Conservation (phyloP, 1,139 yeast genomes). For the Yamadazyma spencermartinsiae region DNA sequence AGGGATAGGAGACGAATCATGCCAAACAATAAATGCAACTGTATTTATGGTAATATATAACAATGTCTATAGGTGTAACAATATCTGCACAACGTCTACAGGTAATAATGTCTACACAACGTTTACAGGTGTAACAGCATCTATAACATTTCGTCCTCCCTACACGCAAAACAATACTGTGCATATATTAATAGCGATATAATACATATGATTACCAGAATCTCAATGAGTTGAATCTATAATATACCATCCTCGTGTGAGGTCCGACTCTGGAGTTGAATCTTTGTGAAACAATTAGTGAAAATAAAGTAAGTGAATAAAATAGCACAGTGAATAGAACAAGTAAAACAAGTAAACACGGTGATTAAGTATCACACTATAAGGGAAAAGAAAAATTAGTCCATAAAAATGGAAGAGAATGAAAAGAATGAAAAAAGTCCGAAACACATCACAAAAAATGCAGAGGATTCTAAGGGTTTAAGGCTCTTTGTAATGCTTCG, state of each 20-base stretch:
- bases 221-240: slow-evolving; percentile 2
- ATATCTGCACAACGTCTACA: too few relatives aligned
- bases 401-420: not conserved
- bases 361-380: not conserved
- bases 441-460: not conserved
- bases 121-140: too few relatives aligned
- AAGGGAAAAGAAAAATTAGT: not conserved
- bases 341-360: not conserved
- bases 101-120: too few relatives aligned
- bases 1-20: too few relatives aligned
- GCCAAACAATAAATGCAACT: too few relatives aligned
- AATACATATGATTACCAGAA: slow-evolving; percentile 3
- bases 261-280: slow-evolving; percentile 2
- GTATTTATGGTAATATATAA: too few relatives aligned
- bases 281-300: not conserved
- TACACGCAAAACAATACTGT: not conserved
- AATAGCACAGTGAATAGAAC: slow-evolving; percentile 1
- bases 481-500: slow-evolving; percentile 30
- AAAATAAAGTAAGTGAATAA: not conserved
- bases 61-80: too few relatives aligned
- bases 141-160: too few relatives aligned
- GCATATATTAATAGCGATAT: not conserved
- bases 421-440: not conserved
- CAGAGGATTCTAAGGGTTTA: slow-evolving; percentile 9
- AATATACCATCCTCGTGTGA: not conserved